A percentile compares a stretch with the other conserved stretches of the same genome.
Conservation (phyloP, 1,139 yeast species). For the Pichia norvegensis region DNA sequence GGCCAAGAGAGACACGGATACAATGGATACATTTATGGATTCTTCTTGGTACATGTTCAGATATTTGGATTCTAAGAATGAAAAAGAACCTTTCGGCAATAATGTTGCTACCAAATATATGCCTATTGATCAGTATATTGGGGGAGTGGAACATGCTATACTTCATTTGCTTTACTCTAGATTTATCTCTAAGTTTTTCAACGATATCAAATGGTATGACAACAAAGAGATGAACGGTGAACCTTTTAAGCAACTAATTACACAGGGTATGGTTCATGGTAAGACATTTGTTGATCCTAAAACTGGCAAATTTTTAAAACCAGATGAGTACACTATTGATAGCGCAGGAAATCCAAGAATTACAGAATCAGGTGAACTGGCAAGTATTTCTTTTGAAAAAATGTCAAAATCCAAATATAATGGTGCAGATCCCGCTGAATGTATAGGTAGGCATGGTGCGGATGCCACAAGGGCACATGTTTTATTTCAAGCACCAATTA, state of each 20-base stretch:
- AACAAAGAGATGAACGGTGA: constrained; percentile 48
- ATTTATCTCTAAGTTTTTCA: constrained; percentile 73
- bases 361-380: constrained; percentile 41
- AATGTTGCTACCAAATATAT: constrained; percentile 46
- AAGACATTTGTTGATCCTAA: constrained; percentile 67
- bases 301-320: constrained; percentile 67
- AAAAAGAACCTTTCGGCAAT: constrained; percentile 41
- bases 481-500: constrained; percentile 86
- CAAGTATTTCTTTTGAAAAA: constrained; percentile 64
- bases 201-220: constrained; percentile 53
- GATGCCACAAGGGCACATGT: constrained; percentile 93
- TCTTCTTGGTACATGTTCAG: constrained; percentile 95
- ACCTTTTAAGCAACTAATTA: constrained; percentile 70
- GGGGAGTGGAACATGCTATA: constrained; percentile 96
- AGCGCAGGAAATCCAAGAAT: constrained; percentile 39
- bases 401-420: constrained; percentile 95
- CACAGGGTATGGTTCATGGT: constrained; percentile 99
- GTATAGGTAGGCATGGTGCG: constrained; percentile 77
- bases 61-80: constrained; percentile 67
- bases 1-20: constrained; percentile 89
- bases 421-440: constrained; percentile 83
- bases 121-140: constrained; percentile 88
- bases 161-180: constrained; percentile 80
- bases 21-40: constrained; percentile 98
- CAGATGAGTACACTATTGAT: constrained; percentile 53